phyloP scores from a whole-genome alignment of 768 basidiomycete genomes.

The Strobilomyces confusus region DNA sequence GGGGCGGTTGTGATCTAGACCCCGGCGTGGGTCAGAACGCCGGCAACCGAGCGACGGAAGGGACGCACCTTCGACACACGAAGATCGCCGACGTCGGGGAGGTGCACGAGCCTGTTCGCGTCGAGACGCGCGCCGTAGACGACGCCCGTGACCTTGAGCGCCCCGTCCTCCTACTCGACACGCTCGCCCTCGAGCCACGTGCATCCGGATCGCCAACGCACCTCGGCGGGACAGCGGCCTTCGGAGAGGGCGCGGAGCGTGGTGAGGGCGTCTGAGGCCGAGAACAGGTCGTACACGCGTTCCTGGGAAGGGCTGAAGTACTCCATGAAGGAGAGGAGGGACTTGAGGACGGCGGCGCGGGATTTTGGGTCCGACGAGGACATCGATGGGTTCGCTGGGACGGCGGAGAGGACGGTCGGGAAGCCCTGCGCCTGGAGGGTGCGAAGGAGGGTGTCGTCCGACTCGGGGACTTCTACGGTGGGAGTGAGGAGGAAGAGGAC shows the following conservation, averaged over 20 bases:
- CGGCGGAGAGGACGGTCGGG: slow-evolving; percentile 74
- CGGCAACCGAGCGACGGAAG: too few relatives aligned
- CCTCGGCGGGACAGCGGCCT: slow-evolving; percentile 72
- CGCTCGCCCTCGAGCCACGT: slow-evolving; percentile 73
- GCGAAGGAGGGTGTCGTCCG: slow-evolving; percentile 86
- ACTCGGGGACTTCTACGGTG: slow-evolving; percentile 72
- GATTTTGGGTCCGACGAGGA: slow-evolving; percentile 53
- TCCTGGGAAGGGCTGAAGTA: slow-evolving; percentile 88
- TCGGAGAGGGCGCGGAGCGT: slow-evolving; percentile 78
- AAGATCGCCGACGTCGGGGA: slow-evolving; percentile 88
- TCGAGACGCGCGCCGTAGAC: slow-evolving; percentile 75
- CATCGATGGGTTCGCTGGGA: slow-evolving; percentile 49
- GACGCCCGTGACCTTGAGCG: slow-evolving; percentile 74
- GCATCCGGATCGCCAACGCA: slow-evolving; percentile 81
- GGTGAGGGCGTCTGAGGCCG: slow-evolving; percentile 61
- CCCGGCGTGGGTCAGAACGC: too few relatives aligned
- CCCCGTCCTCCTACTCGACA: slow-evolving; percentile 58
- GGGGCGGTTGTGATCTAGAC: slow-evolving; percentile 77
- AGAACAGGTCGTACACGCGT: slow-evolving; percentile 70
- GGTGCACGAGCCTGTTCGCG: slow-evolving; percentile 80
- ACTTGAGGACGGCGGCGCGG: slow-evolving; percentile 70
- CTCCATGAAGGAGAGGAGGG: slow-evolving; percentile 87
- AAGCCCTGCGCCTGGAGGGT: slow-evolving; percentile 89
- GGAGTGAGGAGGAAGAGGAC: slow-evolving; percentile 85
- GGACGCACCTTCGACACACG: slow-evolving; percentile 68